These are phyloP conservation scores for Diutina ranongensis DNA, from an alignment of 1,139 yeast species.

Conservation along the genomic window DNA sequence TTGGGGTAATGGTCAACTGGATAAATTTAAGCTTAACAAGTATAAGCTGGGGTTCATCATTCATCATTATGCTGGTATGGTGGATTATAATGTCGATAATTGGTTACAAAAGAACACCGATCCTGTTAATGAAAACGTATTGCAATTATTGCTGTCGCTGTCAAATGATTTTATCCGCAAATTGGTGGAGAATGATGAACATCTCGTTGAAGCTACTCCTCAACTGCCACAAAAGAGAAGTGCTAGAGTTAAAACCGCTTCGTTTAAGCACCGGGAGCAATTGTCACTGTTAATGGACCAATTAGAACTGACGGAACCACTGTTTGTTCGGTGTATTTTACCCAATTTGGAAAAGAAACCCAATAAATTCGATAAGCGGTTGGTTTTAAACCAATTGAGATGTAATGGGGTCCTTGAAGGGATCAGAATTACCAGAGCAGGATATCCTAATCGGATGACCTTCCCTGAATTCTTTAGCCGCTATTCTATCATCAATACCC, in stretches of 20 bases:
- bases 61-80: conserved; percentile 92
- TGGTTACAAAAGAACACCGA: conserved; percentile 96
- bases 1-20: conserved; percentile 45
- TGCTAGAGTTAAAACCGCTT: conserved; percentile 62
- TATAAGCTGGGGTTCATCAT: conserved; percentile 61
- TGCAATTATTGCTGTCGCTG: conserved; percentile 47
- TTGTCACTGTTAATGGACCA: conserved; percentile 61
- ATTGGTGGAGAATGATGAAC: conserved; percentile 16
- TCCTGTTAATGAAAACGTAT: conserved; percentile 73
- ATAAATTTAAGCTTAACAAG: conserved; percentile 63
- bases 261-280: conserved; percentile 81
- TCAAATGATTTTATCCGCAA: conserved; percentile 34
- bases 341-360: conserved; percentile 78
- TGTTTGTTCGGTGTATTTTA: conserved; percentile 89
- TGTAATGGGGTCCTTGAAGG: conserved; percentile 99
- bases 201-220: conserved; percentile 9
- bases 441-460: conserved; percentile 86
- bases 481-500: conserved; percentile 52
- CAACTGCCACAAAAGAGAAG: conserved; percentile 3
- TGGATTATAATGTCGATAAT: conserved; percentile 81
- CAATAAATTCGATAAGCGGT: conserved; percentile 54
- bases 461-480: conserved; percentile 71
- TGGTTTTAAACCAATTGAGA: conserved; percentile 81
- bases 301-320: conserved; percentile 78
- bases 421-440: conserved; percentile 91